Evolutionary conservation across 106 monocot species (phyloP), one percentile per base, ranked within the genome.

Genomic region (Dioscorea zingiberensis): DNA sequence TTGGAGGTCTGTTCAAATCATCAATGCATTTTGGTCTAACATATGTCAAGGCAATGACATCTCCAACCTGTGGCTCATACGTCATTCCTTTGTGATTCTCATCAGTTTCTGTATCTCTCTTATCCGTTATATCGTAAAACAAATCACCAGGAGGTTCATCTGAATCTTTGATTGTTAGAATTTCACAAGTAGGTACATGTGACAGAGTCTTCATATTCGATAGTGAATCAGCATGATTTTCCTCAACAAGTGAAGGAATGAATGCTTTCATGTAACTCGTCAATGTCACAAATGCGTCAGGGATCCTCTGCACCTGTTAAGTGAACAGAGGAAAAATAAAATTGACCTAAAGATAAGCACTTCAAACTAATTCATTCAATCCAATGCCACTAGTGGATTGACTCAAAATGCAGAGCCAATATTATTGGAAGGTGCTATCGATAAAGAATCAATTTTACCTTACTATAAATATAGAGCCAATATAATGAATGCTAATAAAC

Each of bases 241-340:
- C 73, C 27, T 74, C 73, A 11, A 65, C 2, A 12, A 74, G 48
- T 14, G 73, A 66, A 59, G 18, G 28, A 13, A 58, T 44, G 66
- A 47, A 74, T 16, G 66, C 45, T 6, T 7, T 10, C 27, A 58
- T 28, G 29, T 74, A 66, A 4, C 59, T 57, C 19, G 17, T 25
- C 7, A 46, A 27, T 21, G 73, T 58, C 3, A 47, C 7, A 18
- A 74, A 74, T 21, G 32, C 55, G n/a, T 29, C 10, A 28, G 73
- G 73, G 10, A 74, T 74, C 2, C 64, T 49, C 3, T 29, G 21
- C 6, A 74, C 58, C 73, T 74, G 73, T 59, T 59, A 59, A 27
- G 4, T 3, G 4, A 60, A 47, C n/a, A n/a, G n/a, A n/a, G n/a
- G n/a, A 47, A 47, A 8, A 8, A 13, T 8, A n/a, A n/a, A n/a